Evolutionary conservation across 148 eudicot genomes (phyloP), one percentile per base, ranked within the genome.

Genomic region (Arctostaphylos glauca): DNA sequence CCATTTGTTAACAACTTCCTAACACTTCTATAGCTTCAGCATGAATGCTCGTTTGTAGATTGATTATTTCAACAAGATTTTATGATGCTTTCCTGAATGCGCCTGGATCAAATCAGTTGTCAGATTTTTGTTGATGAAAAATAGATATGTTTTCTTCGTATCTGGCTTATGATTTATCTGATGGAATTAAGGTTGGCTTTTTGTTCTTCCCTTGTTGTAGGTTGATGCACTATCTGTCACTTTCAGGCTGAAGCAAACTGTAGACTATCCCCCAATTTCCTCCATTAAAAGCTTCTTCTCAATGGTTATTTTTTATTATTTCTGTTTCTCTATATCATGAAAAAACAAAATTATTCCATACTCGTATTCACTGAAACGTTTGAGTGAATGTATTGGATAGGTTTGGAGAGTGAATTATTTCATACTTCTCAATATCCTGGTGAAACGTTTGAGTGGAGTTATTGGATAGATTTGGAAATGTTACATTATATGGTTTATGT

Each of bases 151-250:
- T n/a, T 75, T 75, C 9, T 49, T 23, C 19, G 23, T 47, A 18
- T 14, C 19, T 59, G 64, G 64, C n/a, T 59, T 59, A 59, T 19
- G 64, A 3, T 59, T 59, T 59, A 59, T 59, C 14, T 59, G 21
- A 80, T 19, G 46, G 38, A 41, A 67, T 31, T 31, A 31, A 31
- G 38, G 38, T 31, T 31, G 38, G 38, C 38, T 31, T 31, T 31
- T 31, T 31, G 38, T 31, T 31, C 38, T 31, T 31, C 38, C 38
- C 15, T 58, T 70, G 50, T 54, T 75, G 68, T 81, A 93, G 98
- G 98, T 95, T 78, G 95, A 95, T 86, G 98, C 95, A 84, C 97
- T 97, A 19, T 90, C 92, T 80, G 95, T 88, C 43, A 84, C 92
- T 60, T 95, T 94, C 82, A 92, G 84, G 85, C 87, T 94, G 70